These are phyloP conservation scores for Mycena indigotica DNA, from an alignment of 768 basidiomycete species.

Conservation along the genomic window DNA sequence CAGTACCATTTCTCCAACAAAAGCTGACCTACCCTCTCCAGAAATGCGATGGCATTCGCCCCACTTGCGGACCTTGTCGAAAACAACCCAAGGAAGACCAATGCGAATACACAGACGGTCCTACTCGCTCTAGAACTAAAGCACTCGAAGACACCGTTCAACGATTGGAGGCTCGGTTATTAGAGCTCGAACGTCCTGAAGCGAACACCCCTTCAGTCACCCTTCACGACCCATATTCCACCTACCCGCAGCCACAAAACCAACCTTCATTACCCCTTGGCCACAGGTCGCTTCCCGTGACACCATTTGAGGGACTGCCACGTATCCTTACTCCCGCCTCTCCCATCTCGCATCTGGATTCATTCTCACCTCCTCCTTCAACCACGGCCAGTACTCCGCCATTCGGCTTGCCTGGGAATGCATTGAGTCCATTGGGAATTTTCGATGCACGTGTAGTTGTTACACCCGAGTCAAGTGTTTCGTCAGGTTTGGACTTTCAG, in stretches of 20 bases:
- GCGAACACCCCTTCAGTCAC: slow-evolving; percentile 48
- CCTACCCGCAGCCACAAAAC: slow-evolving; percentile 27
- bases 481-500: slow-evolving; percentile 12
- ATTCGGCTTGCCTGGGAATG: not conserved
- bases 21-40: slow-evolving; percentile 23
- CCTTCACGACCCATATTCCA: slow-evolving; percentile 53
- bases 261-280: slow-evolving; percentile 32
- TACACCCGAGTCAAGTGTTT: slow-evolving; percentile 6
- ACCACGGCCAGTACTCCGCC: slow-evolving; percentile 6
- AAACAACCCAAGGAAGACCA: slow-evolving; percentile 62
- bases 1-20: slow-evolving; percentile 1
- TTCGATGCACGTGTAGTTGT: slow-evolving; percentile 9
- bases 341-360: slow-evolving; percentile 26
- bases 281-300: slow-evolving; percentile 1
- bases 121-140: slow-evolving; percentile 60
- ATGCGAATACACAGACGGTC: slow-evolving; percentile 73
- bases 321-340: slow-evolving; percentile 34
- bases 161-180: slow-evolving; percentile 56
- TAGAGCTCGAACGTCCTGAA: slow-evolving; percentile 58
- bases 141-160: slow-evolving; percentile 61
- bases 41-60: slow-evolving; percentile 71
- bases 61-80: slow-evolving; percentile 65
- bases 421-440: slow-evolving; percentile 15
- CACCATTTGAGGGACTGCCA: slow-evolving; percentile 4
- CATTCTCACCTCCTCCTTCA: slow-evolving; percentile 47